These are phyloP conservation scores for Immersiella caudata DNA, from an alignment of 495 filamentous ascomycete species.

Conservation along the genomic window DNA sequence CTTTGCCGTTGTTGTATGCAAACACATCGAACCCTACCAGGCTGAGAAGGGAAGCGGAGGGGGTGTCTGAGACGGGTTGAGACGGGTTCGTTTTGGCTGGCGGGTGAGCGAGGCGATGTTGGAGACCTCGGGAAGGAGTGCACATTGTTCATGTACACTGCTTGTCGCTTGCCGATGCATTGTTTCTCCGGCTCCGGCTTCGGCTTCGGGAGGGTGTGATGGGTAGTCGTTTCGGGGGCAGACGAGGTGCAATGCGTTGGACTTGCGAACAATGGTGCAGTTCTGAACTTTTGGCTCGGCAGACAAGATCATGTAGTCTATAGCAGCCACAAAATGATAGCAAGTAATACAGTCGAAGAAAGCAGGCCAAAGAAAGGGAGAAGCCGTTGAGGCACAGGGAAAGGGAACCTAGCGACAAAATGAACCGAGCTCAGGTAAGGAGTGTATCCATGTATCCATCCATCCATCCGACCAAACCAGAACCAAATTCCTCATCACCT, in stretches of 20 bases:
- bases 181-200: no score
- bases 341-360: not conserved
- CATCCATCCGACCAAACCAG: not conserved
- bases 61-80: not conserved
- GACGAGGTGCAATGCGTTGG: no score
- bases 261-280: no score
- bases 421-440: not conserved
- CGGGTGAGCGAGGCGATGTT: not conserved
- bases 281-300: no score
- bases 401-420: not conserved
- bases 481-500: not conserved
- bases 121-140: no score
- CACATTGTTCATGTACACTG: no score
- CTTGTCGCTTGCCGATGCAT: no score
- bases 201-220: no score
- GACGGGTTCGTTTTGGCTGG: not conserved
- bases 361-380: not conserved
- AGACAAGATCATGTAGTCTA: not conserved
- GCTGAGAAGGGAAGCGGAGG: not conserved
- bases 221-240: no score
- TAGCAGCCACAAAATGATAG: not conserved
- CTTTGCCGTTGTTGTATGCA: not conserved
- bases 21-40: not conserved
- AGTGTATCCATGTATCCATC: slow-evolving; percentile 3
- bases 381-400: not conserved